Evolutionary conservation across 108 stramenopile genomes (phyloP).

Genomic region (Pseudonitzschia multiseries): DNA sequence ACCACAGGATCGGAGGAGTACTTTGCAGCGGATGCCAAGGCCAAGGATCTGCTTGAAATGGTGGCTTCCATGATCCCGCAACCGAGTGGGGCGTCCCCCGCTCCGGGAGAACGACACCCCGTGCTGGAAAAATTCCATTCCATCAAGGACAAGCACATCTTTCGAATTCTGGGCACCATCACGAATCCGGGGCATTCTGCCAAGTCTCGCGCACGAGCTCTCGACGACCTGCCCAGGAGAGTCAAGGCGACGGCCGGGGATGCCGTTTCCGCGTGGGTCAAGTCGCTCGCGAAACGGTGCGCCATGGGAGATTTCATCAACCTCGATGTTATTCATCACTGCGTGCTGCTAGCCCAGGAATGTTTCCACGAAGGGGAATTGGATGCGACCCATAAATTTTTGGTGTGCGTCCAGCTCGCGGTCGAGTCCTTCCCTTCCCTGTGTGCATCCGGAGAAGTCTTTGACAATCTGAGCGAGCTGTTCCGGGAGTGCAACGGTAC

Average conservation of each 20-base stretch:
- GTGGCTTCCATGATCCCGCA: conserved; percentile 39
- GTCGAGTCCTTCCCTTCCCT: conserved; percentile 51
- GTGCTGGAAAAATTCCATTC: conserved; percentile 66
- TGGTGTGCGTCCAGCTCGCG: conserved; percentile 55
- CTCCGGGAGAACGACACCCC: conserved; percentile 39
- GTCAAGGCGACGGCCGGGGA: conserved; percentile 56
- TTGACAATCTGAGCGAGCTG: conserved; percentile 58
- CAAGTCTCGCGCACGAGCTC: conserved; percentile 59
- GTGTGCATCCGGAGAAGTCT: conserved; percentile 51
- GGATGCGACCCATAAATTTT: conserved; percentile 47
- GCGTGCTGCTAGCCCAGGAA: conserved; percentile 75
- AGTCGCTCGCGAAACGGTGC: conserved; percentile 59
- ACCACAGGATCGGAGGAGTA: conserved; percentile 51
- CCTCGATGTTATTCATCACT: conserved; percentile 61
- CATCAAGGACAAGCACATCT: conserved; percentile 81
- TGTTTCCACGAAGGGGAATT: conserved; percentile 62
- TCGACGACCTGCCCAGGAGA: conserved; percentile 83
- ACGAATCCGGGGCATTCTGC: conserved; percentile 57
- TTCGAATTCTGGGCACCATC: conserved; percentile 76
- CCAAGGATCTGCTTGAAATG: conserved; percentile 66
- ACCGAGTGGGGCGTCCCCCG: conserved; percentile 24
- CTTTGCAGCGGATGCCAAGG: conserved; percentile 66
- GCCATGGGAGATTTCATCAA: conserved; percentile 79
- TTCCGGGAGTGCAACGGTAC: conserved; percentile 43
- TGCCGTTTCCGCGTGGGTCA: conserved; percentile 48